Conservation (phyloP, 768 basidiomycete genomes). For the Basidioascus undulatus region DNA sequence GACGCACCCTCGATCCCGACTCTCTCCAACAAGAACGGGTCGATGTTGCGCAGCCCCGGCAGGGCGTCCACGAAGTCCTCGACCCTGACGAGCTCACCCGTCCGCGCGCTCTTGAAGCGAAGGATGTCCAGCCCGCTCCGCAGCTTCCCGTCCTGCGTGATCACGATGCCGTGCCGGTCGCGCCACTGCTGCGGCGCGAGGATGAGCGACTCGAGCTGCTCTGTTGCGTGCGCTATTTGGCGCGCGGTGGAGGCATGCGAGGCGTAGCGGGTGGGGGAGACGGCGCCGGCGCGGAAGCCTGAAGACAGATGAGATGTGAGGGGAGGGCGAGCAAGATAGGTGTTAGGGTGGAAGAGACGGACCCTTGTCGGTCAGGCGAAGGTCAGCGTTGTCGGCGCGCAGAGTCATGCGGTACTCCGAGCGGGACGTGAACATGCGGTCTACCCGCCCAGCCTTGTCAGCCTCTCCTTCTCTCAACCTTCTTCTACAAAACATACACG, state of each 20-base stretch:
- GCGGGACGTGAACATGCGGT: slow-evolving; percentile 80
- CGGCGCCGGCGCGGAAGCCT: slow-evolving; percentile 24
- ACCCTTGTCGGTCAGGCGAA: slow-evolving; percentile 57
- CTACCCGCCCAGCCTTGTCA: slow-evolving; percentile 20
- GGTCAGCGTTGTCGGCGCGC: slow-evolving; percentile 69
- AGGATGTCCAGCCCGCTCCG: slow-evolving; percentile 54
- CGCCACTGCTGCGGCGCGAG: slow-evolving; percentile 8
- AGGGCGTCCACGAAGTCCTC: slow-evolving; percentile 23
- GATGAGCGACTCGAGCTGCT: slow-evolving; percentile 5
- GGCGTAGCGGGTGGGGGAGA: slow-evolving; percentile 24
- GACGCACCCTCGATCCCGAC: slow-evolving; percentile 44
- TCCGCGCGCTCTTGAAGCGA: slow-evolving; percentile 30
- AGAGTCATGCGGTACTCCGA: slow-evolving; percentile 77
- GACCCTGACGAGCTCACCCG: too few species aligned
- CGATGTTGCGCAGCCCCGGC: slow-evolving; percentile 29
- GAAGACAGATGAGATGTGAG: not conserved
- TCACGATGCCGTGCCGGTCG: slow-evolving; percentile 19
- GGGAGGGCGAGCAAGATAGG: not conserved
- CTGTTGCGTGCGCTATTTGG: too few species aligned
- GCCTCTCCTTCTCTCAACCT: too few species aligned
- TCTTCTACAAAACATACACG: slow-evolving; percentile 51
- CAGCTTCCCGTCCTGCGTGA: slow-evolving; percentile 23
- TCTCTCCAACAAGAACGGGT: slow-evolving; percentile 31
- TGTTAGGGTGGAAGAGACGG: slow-evolving; percentile 7
- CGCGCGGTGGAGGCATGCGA: not conserved